Evolutionary conservation across 306 rosid genomes (phyloP).

Genomic region (Prosopis cineraria): DNA sequence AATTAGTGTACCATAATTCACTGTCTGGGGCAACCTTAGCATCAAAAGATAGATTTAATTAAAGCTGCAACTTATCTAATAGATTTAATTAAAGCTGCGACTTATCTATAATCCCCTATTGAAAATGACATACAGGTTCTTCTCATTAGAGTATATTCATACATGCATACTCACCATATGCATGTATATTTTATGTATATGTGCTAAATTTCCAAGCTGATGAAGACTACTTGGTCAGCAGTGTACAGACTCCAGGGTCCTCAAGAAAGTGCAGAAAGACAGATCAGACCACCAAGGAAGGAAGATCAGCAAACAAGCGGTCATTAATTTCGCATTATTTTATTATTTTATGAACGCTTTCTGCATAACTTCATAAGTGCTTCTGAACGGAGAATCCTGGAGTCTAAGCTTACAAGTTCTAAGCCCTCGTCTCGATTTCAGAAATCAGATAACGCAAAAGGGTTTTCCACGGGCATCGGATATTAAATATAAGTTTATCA

Average conservation of each 20-base stretch:
- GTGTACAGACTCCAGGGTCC: background rate
- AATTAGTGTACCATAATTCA: background rate
- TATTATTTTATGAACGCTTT: slow-evolving; percentile 16
- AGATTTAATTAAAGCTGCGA: background rate
- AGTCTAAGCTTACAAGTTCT: background rate
- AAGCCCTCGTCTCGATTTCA: background rate
- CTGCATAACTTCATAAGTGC: slow-evolving; percentile 10
- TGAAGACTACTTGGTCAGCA: background rate
- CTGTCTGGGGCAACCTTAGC: background rate
- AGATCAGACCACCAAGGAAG: slow-evolving; percentile 16
- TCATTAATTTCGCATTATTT: background rate
- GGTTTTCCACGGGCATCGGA: background rate
- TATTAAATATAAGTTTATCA: background rate
- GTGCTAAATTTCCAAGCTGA: background rate
- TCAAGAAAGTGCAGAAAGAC: background rate
- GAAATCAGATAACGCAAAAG: background rate
- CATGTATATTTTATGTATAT: background rate
- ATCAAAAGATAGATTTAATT: background rate
- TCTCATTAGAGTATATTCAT: background rate
- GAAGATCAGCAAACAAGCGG: background rate
- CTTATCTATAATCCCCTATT: background rate
- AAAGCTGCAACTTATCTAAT: background rate
- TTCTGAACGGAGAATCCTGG: background rate
- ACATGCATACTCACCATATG: too few species aligned
- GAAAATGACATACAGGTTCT: background rate